Evolutionary conservation across 257 asterid genomes (phyloP).

Genomic region (Coffea eugenioides): DNA sequence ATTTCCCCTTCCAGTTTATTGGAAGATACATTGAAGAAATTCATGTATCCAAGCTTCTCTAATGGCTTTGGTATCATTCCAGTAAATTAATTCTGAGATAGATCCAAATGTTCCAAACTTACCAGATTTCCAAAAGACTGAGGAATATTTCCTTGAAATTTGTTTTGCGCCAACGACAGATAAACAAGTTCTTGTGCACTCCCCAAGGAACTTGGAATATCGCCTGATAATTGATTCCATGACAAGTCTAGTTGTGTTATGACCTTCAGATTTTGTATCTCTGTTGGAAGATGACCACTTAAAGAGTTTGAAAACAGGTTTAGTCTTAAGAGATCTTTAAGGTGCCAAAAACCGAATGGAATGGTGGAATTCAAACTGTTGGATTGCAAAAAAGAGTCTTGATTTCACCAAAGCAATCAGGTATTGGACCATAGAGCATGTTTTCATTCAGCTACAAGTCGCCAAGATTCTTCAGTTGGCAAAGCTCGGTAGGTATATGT

Average conservation of each 20-base stretch:
- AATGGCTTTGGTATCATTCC: slow-evolving; percentile 44
- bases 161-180: slow-evolving; percentile 45
- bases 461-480: slow-evolving; percentile 41
- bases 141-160: slow-evolving; percentile 42
- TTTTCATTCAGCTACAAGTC: slow-evolving; percentile 39
- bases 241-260: slow-evolving; percentile 40
- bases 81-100: slow-evolving; percentile 37
- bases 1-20: slow-evolving; percentile 29
- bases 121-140: slow-evolving; percentile 31
- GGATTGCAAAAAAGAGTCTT: slow-evolving; percentile 32
- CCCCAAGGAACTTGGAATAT: slow-evolving; percentile 42
- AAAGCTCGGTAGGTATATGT: slow-evolving; percentile 39
- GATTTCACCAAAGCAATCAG: slow-evolving; percentile 58
- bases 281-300: slow-evolving; percentile 35
- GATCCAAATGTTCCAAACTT: slow-evolving; percentile 46
- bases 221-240: slow-evolving; percentile 49
- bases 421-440: slow-evolving; percentile 44
- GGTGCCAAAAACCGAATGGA: slow-evolving; percentile 44
- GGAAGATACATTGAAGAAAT: slow-evolving; percentile 34
- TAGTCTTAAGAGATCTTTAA: slow-evolving; percentile 36
- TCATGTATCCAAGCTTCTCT: slow-evolving; percentile 30
- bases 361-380: slow-evolving; percentile 37
- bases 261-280: slow-evolving; percentile 32
- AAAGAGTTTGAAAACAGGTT: slow-evolving; percentile 45
- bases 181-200: slow-evolving; percentile 26